Conservation (phyloP, 2,329 filamentous ascomycete genomes). For the Penicillium expansum region DNA sequence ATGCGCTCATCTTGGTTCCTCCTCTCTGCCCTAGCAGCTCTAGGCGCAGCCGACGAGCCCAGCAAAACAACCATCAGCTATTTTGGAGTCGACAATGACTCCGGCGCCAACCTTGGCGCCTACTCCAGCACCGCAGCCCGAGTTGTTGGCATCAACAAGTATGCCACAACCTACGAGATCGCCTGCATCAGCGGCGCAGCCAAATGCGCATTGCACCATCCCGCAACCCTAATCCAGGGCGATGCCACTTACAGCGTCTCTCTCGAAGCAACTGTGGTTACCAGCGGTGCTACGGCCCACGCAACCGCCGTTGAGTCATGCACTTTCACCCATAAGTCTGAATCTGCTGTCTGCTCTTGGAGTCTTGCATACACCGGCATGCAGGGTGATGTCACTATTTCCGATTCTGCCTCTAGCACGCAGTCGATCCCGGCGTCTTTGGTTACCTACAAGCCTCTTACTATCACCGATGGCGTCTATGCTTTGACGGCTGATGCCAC, state of each 20-base stretch:
- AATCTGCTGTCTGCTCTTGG: conserved; percentile 7
- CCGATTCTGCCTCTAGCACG: background rate
- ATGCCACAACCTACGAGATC: conserved; percentile 11
- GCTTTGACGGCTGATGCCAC: conserved; percentile 4
- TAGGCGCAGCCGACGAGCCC: background rate
- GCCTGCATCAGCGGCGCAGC: background rate
- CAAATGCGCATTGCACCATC: conserved; percentile 1
- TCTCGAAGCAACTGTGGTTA: background rate
- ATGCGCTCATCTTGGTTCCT: conserved; percentile 8
- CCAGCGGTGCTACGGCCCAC: background rate
- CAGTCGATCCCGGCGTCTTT: background rate
- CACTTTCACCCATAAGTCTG: conserved; percentile 9
- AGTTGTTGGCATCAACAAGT: conserved; percentile 2
- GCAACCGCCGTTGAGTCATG: background rate
- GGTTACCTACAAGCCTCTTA: conserved; percentile 1
- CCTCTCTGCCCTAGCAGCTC: conserved; percentile 1
- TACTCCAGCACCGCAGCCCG: conserved; percentile 7
- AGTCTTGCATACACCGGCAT: background rate
- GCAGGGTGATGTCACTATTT: background rate
- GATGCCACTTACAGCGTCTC: conserved; percentile 6
- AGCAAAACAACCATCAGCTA: conserved; percentile 10
- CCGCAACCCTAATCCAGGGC: conserved; percentile 12
- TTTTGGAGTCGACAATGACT: background rate
- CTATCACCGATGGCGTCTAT: conserved; percentile 4
- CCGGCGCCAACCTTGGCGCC: background rate